Conservation (phyloP, 23 red algal species). For the Gracilariopsis chorda region DNA sequence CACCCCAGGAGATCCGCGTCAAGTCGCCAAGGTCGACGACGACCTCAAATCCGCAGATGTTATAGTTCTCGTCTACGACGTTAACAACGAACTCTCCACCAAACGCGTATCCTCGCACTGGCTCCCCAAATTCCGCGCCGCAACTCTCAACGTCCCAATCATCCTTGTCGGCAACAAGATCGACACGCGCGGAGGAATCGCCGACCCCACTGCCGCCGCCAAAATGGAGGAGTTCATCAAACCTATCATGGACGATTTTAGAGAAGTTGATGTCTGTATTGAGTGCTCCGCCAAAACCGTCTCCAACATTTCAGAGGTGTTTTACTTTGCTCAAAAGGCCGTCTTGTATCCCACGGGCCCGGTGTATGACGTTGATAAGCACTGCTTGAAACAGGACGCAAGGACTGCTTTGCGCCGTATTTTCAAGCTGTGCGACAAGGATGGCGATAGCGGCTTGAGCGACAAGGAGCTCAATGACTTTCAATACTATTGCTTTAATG, state of each 20-base stretch:
- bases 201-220: conserved; percentile 55
- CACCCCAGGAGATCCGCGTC: conserved; percentile 67
- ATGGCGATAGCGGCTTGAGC: conserved; percentile 86
- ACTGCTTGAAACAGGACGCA: conserved; percentile 65
- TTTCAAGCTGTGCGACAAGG: conserved; percentile 94
- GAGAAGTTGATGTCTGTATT: conserved; percentile 96
- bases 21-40: conserved; percentile 44
- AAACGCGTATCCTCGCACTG: conserved; percentile 70
- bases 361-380: conserved; percentile 85
- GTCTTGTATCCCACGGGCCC: conserved; percentile 95
- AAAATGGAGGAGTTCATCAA: conserved; percentile 93
- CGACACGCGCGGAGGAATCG: conserved; percentile 66
- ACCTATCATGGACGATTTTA: conserved; percentile 96
- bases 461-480: conserved; percentile 99
- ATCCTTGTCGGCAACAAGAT: conserved; percentile 99
- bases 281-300: conserved; percentile 94
- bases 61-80: conserved; percentile 94
- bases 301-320: conserved; percentile 96
- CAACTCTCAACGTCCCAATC: conserved; percentile 66
- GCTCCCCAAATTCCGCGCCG: conserved; percentile 71
- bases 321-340: conserved; percentile 96
- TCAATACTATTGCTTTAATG: conserved; percentile 92
- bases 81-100: conserved; percentile 66
- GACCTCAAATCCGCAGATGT: conserved; percentile 80
- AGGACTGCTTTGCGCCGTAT: conserved; percentile 82